Evolutionary conservation across 768 basidiomycete genomes (phyloP).

Genomic region (Auricularia cornea): DNA sequence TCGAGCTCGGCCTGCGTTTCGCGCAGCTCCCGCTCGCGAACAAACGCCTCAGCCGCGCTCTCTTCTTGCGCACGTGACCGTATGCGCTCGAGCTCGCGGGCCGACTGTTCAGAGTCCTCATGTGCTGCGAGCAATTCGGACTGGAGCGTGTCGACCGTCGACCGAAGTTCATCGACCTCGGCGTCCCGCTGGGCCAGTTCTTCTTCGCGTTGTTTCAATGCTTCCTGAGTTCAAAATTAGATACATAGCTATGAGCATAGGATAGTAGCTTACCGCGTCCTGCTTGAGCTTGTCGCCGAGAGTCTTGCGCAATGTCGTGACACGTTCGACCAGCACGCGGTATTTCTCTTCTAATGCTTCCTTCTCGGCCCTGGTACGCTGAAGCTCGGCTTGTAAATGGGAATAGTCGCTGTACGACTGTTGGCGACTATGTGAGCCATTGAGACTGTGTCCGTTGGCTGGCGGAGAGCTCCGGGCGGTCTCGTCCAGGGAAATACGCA

Average conservation of each 20-base stretch:
- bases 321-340: conserved; percentile 72
- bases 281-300: conserved; percentile 91
- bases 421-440: not conserved
- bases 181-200: conserved; percentile 90
- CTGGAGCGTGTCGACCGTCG: conserved; percentile 72
- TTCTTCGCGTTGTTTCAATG: conserved; percentile 52
- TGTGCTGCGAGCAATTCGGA: conserved; percentile 69
- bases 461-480: not conserved
- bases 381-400: conserved; percentile 65
- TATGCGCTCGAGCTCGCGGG: conserved; percentile 59
- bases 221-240: conserved; percentile 14
- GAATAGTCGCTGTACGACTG: conserved; percentile 35
- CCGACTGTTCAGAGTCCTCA: conserved; percentile 63
- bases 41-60: conserved; percentile 56
- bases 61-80: conserved; percentile 58
- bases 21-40: conserved; percentile 72
- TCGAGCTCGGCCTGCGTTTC: conserved; percentile 85
- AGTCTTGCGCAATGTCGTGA: conserved; percentile 88
- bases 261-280: conserved; percentile 69
- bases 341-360: conserved; percentile 83
- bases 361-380: conserved; percentile 72
- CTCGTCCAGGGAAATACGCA: conserved; percentile 12
- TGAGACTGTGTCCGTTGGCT: conserved; percentile 3
- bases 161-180: conserved; percentile 65
- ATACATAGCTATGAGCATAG: not conserved